A percentile compares a stretch with the other conserved stretches of the same genome.
Evolutionary conservation across 257 asterid species (phyloP).

Genomic region (Dorcoceras hygrometricum): DNA sequence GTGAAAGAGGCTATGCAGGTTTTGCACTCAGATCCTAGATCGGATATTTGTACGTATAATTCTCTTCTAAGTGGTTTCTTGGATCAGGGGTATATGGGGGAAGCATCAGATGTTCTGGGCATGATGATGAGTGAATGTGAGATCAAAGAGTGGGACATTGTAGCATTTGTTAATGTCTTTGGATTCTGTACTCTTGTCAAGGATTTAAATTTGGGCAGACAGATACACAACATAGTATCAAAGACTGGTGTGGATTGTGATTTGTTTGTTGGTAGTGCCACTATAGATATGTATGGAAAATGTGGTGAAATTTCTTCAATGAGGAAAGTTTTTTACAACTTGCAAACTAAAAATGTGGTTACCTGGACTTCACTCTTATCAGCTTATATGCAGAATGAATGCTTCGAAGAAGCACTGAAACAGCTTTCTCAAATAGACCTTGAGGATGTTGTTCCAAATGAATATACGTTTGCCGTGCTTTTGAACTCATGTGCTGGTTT

Average conservation of each 20-base stretch:
- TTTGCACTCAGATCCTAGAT: slow-evolving; percentile 45
- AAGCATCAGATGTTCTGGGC: slow-evolving; percentile 47
- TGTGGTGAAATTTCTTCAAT: slow-evolving; percentile 52
- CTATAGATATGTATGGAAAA: slow-evolving; percentile 82
- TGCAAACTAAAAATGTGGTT: slow-evolving; percentile 53
- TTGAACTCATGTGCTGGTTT: slow-evolving; percentile 70
- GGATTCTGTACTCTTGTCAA: slow-evolving; percentile 55
- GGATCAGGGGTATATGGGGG: slow-evolving; percentile 38
- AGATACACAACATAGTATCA: slow-evolving; percentile 49
- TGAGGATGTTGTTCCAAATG: slow-evolving; percentile 60
- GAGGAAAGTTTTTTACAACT: slow-evolving; percentile 39
- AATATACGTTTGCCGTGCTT: slow-evolving; percentile 64
- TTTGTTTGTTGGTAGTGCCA: slow-evolving; percentile 54
- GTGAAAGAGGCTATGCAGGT: slow-evolving; percentile 46
- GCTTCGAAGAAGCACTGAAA: slow-evolving; percentile 72
- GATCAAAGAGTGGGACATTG: slow-evolving; percentile 49
- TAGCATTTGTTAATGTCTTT: slow-evolving; percentile 55
- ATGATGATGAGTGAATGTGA: slow-evolving; percentile 46
- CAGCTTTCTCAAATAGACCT: slow-evolving; percentile 54
- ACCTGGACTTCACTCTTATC: slow-evolving; percentile 71
- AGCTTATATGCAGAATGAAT: slow-evolving; percentile 69
- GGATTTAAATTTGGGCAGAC: slow-evolving; percentile 61
- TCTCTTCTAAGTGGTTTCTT: slow-evolving; percentile 54
- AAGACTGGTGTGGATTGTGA: slow-evolving; percentile 47
- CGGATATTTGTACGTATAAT: slow-evolving; percentile 61